These are phyloP conservation scores for Hericium rajendrae DNA, from an alignment of 768 basidiomycete genomes.

Conservation along the genomic window DNA sequence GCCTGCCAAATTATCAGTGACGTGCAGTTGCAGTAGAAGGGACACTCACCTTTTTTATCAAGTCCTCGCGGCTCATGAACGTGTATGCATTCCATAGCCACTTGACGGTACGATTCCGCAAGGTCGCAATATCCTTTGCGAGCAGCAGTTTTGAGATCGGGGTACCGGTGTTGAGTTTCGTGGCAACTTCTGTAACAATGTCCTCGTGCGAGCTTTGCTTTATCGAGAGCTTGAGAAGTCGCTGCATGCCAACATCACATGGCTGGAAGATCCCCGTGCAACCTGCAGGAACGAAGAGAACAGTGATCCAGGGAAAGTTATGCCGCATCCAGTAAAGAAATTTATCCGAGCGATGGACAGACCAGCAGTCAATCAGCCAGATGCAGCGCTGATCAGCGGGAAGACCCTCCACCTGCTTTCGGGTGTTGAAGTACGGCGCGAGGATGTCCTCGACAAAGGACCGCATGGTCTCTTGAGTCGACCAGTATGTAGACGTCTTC, in stretches of 20 bases:
- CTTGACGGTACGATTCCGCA: too few relatives aligned
- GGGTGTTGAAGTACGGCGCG: slow-evolving; percentile 20
- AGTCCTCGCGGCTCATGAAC: slow-evolving; percentile 17
- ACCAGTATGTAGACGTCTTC: slow-evolving; percentile 21
- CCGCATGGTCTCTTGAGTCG: slow-evolving; percentile 19
- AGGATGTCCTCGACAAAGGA: slow-evolving; percentile 22
- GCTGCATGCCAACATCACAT: slow-evolving; percentile 22
- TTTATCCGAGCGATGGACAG: slow-evolving; percentile 26
- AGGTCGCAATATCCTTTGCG: too few relatives aligned
- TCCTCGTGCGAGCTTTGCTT: slow-evolving; percentile 24
- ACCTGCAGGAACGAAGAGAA: slow-evolving; percentile 18
- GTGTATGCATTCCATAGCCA: slow-evolving; percentile 27
- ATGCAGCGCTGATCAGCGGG: slow-evolving; percentile 17
- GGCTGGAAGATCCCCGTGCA: slow-evolving; percentile 15
- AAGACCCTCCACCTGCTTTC: slow-evolving; percentile 12
- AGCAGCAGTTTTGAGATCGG: too few relatives aligned
- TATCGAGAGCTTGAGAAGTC: slow-evolving; percentile 26
- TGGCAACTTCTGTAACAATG: slow-evolving; percentile 22
- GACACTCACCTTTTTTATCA: slow-evolving; percentile 24
- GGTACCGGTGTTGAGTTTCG: slow-evolving; percentile 17
- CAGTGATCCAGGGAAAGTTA: slow-evolving; percentile 15
- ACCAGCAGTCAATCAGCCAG: slow-evolving; percentile 27
- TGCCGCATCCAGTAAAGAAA: slow-evolving; percentile 27
- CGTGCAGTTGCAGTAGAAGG: too few relatives aligned
- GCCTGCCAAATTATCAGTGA: too few relatives aligned